Conservation (phyloP, 257 asterid genomes). For the Solanum pimpinellifolium region DNA sequence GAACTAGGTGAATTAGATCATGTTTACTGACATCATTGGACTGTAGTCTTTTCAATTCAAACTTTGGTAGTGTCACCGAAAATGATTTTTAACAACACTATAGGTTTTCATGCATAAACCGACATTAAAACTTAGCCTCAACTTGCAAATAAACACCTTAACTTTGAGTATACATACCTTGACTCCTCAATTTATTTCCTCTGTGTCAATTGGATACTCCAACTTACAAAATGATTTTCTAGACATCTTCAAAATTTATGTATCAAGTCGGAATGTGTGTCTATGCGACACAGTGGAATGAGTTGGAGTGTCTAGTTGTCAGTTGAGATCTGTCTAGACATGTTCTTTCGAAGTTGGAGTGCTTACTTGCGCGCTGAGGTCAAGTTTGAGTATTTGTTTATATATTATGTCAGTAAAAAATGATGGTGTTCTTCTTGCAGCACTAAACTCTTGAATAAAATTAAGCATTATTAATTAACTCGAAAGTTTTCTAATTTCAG, state of each 20-base stretch:
- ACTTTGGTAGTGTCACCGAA: not conserved
- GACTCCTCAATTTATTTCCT: not conserved
- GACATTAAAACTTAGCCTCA: not conserved
- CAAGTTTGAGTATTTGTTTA: not conserved
- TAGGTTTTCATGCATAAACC: not conserved
- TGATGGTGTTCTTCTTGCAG: not conserved
- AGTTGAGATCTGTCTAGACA: not conserved
- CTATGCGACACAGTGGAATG: not conserved
- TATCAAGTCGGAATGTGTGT: not conserved
- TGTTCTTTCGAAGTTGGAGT: not conserved
- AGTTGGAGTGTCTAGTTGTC: not conserved
- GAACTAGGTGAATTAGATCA: not conserved
- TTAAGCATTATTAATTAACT: not conserved
- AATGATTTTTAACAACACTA: not conserved
- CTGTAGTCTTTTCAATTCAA: not conserved
- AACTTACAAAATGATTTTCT: not conserved
- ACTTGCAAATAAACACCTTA: not conserved
- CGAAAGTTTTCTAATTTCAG: slow-evolving; percentile 4
- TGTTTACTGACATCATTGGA: not conserved
- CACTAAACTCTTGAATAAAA: not conserved
- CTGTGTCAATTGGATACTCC: not conserved
- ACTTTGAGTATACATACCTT: not conserved
- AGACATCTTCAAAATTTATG: not conserved
- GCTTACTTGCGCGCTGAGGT: not conserved
- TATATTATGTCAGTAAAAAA: not conserved